phyloP scores from a whole-genome alignment of 768 basidiomycete species.

The Gymnopilus dilepis region DNA sequence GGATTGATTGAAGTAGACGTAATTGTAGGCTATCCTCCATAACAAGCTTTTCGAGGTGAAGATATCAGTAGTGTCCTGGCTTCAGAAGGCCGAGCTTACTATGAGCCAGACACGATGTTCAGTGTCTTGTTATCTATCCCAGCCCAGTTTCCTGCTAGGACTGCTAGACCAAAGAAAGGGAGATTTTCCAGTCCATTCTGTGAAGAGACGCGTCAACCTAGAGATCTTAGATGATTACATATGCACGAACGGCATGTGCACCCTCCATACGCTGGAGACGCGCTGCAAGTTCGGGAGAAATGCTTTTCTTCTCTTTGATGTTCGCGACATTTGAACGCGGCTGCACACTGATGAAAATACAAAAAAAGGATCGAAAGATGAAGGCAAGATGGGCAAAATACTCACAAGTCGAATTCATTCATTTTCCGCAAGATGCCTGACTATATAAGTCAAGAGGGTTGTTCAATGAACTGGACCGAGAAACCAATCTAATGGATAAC shows the following conservation, averaged over 20 bases:
- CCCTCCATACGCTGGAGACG: constrained; percentile 40
- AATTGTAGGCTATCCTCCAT: constrained; percentile 24
- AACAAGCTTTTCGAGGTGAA: constrained; percentile 18
- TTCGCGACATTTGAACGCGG: constrained; percentile 34
- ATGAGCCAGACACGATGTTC: constrained; percentile 34
- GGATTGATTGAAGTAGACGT: constrained; percentile 29
- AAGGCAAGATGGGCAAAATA: background rate
- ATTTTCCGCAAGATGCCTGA: constrained; percentile 9
- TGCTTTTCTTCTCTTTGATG: constrained; percentile 30
- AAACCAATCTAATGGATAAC: constrained; percentile 6
- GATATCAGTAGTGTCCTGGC: no score
- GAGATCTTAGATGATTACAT: background rate
- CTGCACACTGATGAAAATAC: constrained; percentile 29
- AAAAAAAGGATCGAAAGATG: background rate
- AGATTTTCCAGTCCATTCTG: constrained; percentile 31
- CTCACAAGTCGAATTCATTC: constrained; percentile 38
- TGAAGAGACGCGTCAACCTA: background rate
- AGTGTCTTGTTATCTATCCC: constrained; percentile 28
- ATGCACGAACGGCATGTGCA: constrained; percentile 35
- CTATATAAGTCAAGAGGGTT: background rate
- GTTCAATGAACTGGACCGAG: background rate
- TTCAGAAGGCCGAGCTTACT: constrained; percentile 21
- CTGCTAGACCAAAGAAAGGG: constrained; percentile 28
- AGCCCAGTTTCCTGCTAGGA: constrained; percentile 29
- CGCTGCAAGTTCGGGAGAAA: constrained; percentile 32